Evolutionary conservation across 352 stramenopile species (phyloP).

Genomic region (Discostella stelligera): DNA sequence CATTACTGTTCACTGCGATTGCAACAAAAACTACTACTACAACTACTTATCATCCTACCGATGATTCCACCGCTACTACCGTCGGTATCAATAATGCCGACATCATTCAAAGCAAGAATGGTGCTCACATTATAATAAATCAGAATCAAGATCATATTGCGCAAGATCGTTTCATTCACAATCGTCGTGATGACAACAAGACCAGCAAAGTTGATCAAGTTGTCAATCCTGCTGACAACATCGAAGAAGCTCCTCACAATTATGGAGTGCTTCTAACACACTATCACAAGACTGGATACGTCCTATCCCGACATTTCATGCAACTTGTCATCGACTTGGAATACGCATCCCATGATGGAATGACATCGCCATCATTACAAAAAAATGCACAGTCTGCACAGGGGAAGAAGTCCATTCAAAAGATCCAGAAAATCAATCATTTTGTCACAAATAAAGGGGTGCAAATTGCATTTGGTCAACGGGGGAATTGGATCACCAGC

Average conservation of each 20-base stretch:
- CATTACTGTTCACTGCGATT: not conserved
- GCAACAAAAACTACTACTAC: not conserved
- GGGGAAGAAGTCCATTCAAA: not conserved
- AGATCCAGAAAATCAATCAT: slow-evolving; percentile 2
- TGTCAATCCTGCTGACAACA: not conserved
- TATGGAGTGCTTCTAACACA: slow-evolving; percentile 21
- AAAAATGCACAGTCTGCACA: not conserved
- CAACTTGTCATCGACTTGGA: slow-evolving; percentile 18
- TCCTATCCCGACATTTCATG: slow-evolving; percentile 32
- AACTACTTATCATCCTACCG: not conserved
- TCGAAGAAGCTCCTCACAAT: slow-evolving; percentile 17
- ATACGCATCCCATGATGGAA: not conserved
- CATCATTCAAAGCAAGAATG: not conserved
- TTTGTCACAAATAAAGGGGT: slow-evolving; percentile 18
- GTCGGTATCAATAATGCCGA: not conserved
- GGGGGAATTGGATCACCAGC: slow-evolving; percentile 21
- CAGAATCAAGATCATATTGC: no score
- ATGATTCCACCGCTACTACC: not conserved
- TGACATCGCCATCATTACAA: not conserved
- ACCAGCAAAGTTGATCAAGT: not conserved
- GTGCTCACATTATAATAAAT: no score
- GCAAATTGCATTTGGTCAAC: slow-evolving; percentile 33
- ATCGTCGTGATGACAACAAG: not conserved
- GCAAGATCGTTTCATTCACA: not conserved
- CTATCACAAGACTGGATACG: slow-evolving; percentile 48